Evolutionary conservation across 441 rosid species (phyloP).

Genomic region (Melastoma candidum): DNA sequence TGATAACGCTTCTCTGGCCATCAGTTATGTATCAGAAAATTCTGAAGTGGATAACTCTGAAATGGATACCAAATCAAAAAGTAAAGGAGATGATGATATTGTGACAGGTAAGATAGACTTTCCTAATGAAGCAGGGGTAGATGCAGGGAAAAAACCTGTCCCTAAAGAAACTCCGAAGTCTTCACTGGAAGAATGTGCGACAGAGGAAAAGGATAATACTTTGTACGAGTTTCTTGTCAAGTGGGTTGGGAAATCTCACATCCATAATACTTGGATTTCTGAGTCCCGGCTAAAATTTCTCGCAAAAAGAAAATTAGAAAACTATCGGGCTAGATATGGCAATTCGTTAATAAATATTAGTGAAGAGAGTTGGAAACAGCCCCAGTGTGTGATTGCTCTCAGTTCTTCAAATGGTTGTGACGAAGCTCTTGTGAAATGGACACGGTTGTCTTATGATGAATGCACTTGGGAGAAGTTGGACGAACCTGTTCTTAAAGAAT

Average conservation of each 20-base stretch:
- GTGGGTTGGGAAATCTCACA: slow-evolving; percentile 95
- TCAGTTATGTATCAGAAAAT: too few species aligned
- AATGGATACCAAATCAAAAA: too few species aligned
- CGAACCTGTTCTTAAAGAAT: slow-evolving; percentile 65
- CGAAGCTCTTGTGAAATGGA: slow-evolving; percentile 97
- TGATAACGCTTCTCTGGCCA: slow-evolving; percentile 36
- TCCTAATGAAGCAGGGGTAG: slow-evolving; percentile 22
- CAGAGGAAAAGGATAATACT: slow-evolving; percentile 31
- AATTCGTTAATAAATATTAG: slow-evolving; percentile 82
- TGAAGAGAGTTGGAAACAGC: slow-evolving; percentile 96
- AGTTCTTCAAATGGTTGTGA: slow-evolving; percentile 43
- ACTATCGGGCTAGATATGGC: slow-evolving; percentile 96
- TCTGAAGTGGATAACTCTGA: too few species aligned
- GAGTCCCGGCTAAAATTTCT: slow-evolving; percentile 83
- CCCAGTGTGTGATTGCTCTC: slow-evolving; percentile 83
- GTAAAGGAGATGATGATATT: too few species aligned
- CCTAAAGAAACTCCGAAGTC: slow-evolving; percentile 38
- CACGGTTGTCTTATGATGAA: slow-evolving; percentile 94
- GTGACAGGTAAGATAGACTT: too few species aligned
- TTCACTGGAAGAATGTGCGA: slow-evolving; percentile 25
- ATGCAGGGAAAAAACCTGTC: slow-evolving; percentile 25
- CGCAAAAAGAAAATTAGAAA: slow-evolving; percentile 95
- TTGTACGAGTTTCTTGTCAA: slow-evolving; percentile 88
- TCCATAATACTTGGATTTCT: slow-evolving; percentile 92
- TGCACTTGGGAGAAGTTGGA: slow-evolving; percentile 99